Evolutionary conservation across 2,329 filamentous ascomycete genomes (phyloP).

Genomic region (Aspergillus thermomutatus): DNA sequence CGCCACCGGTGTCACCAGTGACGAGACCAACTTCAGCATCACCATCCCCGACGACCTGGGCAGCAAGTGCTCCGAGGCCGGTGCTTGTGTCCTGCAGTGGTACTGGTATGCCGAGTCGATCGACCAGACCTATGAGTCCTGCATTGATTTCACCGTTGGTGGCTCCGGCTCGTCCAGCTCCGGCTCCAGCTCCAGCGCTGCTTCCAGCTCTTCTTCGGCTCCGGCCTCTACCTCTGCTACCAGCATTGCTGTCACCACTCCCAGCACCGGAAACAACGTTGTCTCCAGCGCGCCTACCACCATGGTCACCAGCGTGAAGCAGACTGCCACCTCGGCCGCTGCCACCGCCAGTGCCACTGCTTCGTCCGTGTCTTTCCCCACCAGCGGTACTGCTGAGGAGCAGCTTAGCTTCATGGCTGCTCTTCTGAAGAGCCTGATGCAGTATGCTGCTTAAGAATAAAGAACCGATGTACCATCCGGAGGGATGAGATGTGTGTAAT

Average conservation of each 20-base stretch:
- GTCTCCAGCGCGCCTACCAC: constrained; percentile 9
- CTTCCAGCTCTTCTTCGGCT: constrained; percentile 7
- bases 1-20: constrained; percentile 22
- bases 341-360: constrained; percentile 5
- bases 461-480: not conserved
- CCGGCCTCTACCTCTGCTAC: constrained; percentile 11
- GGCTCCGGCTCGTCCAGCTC: constrained; percentile 18
- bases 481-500: not conserved
- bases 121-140: constrained; percentile 36
- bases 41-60: constrained; percentile 30
- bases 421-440: constrained; percentile 15
- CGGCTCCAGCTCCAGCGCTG: constrained; percentile 9
- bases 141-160: constrained; percentile 30
- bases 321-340: constrained; percentile 5
- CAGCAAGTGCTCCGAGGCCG: constrained; percentile 24
- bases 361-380: constrained; percentile 11
- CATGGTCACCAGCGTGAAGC: constrained; percentile 10
- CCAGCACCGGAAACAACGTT: constrained; percentile 8
- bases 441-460: constrained; percentile 2
- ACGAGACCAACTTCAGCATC: constrained; percentile 30
- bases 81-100: constrained; percentile 34
- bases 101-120: constrained; percentile 34
- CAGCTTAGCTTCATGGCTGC: constrained; percentile 15
- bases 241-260: constrained; percentile 11
- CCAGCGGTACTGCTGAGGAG: constrained; percentile 16